Percentiles rank a stretch among this genome's conserved stretches.
Conservation (phyloP, 2,329 filamentous ascomycete species). For the Nothomitra cinnamomea region DNA sequence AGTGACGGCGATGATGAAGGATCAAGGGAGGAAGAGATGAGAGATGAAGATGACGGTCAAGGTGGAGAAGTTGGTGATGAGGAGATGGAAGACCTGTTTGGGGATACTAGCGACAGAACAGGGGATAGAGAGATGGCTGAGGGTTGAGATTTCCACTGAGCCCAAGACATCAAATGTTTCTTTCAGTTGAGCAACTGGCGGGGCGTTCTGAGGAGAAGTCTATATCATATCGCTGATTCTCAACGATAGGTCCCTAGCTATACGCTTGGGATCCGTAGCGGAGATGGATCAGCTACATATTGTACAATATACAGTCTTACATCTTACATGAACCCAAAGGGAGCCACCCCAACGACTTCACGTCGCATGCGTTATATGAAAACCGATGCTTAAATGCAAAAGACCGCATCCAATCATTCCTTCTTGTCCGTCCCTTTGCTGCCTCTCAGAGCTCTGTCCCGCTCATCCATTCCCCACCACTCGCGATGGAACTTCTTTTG, state of each 20-base stretch:
- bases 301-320: not conserved
- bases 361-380: not conserved
- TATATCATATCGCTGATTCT: not conserved
- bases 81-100: constrained; percentile 31
- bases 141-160: constrained; percentile 20
- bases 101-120: constrained; percentile 15
- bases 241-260: not conserved
- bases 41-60: constrained; percentile 13
- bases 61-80: constrained; percentile 27
- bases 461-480: constrained; percentile 29
- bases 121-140: constrained; percentile 24
- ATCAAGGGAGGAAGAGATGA: constrained; percentile 7
- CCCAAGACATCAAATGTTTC: too few species aligned
- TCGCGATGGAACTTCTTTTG: constrained; percentile 30
- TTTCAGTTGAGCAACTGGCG: not conserved
- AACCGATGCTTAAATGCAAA: not conserved
- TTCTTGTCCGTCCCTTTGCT: constrained; percentile 8
- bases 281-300: not conserved
- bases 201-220: not conserved
- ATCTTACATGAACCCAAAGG: not conserved
- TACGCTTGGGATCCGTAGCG: constrained; percentile 12
- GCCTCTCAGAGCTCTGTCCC: constrained; percentile 15
- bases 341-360: not conserved
- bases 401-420: not conserved
- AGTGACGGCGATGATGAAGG: constrained; percentile 30